These are phyloP conservation scores for Ophiognomonia clavigignenti-juglandacearum DNA, from an alignment of 2,329 filamentous ascomycete genomes.

Conservation along the genomic window DNA sequence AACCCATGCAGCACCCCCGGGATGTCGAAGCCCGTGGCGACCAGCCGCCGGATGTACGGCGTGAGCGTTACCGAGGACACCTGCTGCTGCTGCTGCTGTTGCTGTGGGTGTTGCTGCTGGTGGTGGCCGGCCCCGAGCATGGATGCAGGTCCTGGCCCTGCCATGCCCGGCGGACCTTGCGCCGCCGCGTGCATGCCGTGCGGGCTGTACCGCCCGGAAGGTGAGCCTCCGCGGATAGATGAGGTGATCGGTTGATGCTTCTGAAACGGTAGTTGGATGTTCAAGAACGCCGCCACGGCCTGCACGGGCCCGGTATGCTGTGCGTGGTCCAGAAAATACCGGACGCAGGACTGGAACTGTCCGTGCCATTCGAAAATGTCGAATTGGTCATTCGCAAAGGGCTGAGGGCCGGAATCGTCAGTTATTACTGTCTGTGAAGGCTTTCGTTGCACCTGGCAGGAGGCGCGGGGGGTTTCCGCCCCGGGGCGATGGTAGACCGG, in stretches of 20 bases:
- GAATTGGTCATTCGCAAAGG: constrained; percentile 49
- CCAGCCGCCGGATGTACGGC: constrained; percentile 84
- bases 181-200: constrained; percentile 28
- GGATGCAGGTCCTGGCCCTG: constrained; percentile 12
- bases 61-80: constrained; percentile 59
- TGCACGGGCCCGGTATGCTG: constrained; percentile 81
- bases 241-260: constrained; percentile 45
- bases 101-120: too few species aligned
- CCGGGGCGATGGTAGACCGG: too few species aligned
- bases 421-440: too few species aligned
- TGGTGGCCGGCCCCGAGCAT: background rate
- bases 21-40: constrained; percentile 88
- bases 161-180: constrained; percentile 24
- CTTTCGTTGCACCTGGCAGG: too few species aligned
- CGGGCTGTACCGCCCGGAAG: constrained; percentile 26
- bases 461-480: too few species aligned
- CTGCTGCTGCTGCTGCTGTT: constrained; percentile 15
- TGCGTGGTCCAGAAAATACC: constrained; percentile 87
- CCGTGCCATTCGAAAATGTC: constrained; percentile 93
- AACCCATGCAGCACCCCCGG: constrained; percentile 86
- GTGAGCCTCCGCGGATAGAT: constrained; percentile 30
- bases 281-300: constrained; percentile 83
- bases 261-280: constrained; percentile 87
- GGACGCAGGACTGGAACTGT: constrained; percentile 82
- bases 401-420: constrained; percentile 24